Conservation (phyloP, 139 green algal species). For the Deuterostichococcus epilithicus region DNA sequence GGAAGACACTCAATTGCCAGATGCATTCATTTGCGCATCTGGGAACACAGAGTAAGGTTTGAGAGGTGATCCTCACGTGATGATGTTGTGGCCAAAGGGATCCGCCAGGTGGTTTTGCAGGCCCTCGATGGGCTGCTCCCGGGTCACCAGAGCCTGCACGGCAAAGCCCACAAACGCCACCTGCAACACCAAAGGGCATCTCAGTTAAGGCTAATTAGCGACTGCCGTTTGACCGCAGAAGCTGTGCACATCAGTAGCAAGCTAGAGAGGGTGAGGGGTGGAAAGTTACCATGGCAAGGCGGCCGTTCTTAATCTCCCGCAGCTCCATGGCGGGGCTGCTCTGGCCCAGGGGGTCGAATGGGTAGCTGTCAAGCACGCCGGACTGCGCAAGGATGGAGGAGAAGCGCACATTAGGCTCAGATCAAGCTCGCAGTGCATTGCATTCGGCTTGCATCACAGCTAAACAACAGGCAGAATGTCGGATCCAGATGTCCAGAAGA, state of each 20-base stretch:
- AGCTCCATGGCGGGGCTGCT: slow-evolving; percentile 63
- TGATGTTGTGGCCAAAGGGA: slow-evolving; percentile 77
- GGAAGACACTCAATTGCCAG: too few species aligned
- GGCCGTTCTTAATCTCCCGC: slow-evolving; percentile 97
- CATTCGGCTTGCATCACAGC: not conserved
- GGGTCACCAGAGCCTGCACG: slow-evolving; percentile 55
- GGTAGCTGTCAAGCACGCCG: slow-evolving; percentile 79
- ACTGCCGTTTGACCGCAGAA: not conserved
- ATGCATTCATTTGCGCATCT: too few species aligned
- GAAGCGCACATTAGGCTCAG: not conserved
- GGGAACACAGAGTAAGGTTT: too few species aligned
- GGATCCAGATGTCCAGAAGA: not conserved
- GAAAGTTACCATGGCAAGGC: slow-evolving; percentile 78
- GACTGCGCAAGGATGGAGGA: slow-evolving; percentile 38
- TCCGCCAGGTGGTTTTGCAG: slow-evolving; percentile 51
- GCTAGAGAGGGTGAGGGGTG: too few species aligned
- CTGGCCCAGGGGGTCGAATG: slow-evolving; percentile 74
- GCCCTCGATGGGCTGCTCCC: slow-evolving; percentile 58
- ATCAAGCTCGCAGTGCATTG: not conserved
- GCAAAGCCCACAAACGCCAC: slow-evolving; percentile 79
- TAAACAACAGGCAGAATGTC: not conserved
- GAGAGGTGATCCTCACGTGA: too few species aligned
- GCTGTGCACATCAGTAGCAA: not conserved
- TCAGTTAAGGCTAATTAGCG: not conserved
- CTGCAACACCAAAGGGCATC: slow-evolving; percentile 16